Conservation (phyloP, 1,284 basidiomycete species). For the Naganishia liquefaciens region DNA sequence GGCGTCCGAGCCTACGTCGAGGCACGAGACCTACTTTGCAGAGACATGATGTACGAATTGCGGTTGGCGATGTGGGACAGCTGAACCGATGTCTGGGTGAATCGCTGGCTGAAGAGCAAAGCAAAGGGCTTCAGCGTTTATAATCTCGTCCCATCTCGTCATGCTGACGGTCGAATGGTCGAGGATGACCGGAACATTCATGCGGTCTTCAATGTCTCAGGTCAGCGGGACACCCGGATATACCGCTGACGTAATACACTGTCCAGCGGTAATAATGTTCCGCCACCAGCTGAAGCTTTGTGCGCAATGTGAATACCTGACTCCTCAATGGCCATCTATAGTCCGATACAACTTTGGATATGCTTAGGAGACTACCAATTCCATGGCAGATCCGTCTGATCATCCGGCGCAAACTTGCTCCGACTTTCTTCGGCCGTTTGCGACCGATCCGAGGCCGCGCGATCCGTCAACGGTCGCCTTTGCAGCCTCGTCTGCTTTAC, state of each 20-base stretch:
- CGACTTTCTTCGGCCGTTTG: neutral
- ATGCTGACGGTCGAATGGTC: neutral
- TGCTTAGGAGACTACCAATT: constrained; percentile 1
- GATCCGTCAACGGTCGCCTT: neutral
- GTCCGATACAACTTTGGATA: neutral
- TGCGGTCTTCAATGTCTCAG: neutral
- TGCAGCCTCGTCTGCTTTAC: neutral
- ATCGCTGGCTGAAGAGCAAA: neutral
- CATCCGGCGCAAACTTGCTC: neutral
- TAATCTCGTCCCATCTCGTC: neutral
- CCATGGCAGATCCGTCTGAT: constrained; percentile 17
- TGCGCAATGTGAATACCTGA: too few species aligned
- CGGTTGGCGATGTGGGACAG: neutral
- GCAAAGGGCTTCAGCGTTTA: neutral
- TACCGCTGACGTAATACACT: constrained; percentile 2
- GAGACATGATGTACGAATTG: neutral
- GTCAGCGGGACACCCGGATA: too few species aligned
- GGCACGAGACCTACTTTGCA: neutral
- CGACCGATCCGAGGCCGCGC: neutral
- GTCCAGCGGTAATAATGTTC: neutral
- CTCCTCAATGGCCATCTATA: too few species aligned
- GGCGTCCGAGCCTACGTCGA: too few species aligned
- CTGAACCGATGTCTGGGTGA: neutral
- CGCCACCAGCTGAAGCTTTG: too few species aligned
- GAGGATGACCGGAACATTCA: neutral